phyloP scores from a whole-genome alignment of 2,329 filamentous ascomycete species.

The Pseudocercospora cruenta region DNA sequence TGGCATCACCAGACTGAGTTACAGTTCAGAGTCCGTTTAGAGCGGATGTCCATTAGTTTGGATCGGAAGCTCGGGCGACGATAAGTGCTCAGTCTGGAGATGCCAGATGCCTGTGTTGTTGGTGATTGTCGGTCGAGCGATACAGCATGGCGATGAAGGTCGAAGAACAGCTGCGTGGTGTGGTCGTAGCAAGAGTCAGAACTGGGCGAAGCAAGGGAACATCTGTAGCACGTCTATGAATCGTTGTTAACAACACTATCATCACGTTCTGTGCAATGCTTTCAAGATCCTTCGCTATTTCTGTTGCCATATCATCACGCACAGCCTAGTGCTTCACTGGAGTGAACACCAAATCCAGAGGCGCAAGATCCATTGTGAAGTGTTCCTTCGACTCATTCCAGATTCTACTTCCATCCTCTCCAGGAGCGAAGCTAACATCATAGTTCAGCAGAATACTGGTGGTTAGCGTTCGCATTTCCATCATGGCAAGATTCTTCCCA shows the following conservation, averaged over 20 bases:
- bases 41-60: background rate
- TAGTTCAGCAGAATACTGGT: background rate
- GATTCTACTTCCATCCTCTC: background rate
- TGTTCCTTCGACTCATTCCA: background rate
- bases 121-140: background rate
- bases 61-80: background rate
- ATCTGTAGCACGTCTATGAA: too few relatives aligned
- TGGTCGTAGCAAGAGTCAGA: background rate
- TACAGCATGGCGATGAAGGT: background rate
- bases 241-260: background rate
- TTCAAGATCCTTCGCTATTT: too few relatives aligned
- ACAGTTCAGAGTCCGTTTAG: background rate
- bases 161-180: background rate
- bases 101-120: background rate
- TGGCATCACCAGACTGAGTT: background rate
- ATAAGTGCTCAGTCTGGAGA: background rate
- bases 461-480: background rate
- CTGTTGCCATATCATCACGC: background rate
- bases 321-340: background rate
- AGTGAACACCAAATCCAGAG: background rate
- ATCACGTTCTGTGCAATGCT: too few relatives aligned
- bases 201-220: background rate
- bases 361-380: background rate
- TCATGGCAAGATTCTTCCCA: background rate
- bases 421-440: background rate